These are phyloP conservation scores for Solanum pinnatisectum DNA, from an alignment of 257 asterid species.

Conservation along the genomic window DNA sequence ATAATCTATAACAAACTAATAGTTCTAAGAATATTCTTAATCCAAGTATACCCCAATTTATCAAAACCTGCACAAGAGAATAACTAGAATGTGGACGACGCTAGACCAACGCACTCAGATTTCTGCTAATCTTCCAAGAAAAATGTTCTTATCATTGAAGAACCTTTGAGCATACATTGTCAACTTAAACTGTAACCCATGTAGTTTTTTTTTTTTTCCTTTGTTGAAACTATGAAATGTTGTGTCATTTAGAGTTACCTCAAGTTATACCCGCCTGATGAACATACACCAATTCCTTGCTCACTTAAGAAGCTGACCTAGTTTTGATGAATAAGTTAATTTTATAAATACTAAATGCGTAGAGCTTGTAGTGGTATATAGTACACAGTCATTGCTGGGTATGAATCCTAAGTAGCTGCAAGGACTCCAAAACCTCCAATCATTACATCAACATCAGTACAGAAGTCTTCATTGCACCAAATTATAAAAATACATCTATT, in stretches of 20 bases:
- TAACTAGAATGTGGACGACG: background rate
- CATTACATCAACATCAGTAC: background rate
- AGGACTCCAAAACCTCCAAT: background rate
- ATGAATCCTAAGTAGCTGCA: background rate
- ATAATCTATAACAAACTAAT: background rate
- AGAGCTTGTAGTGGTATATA: background rate
- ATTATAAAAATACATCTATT: background rate
- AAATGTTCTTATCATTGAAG: background rate
- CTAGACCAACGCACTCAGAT: background rate
- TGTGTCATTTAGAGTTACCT: background rate
- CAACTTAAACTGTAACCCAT: background rate
- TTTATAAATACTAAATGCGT: background rate
- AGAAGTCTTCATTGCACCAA: background rate
- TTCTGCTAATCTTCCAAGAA: background rate
- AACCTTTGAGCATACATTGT: background rate
- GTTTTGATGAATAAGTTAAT: background rate
- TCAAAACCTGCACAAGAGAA: background rate
- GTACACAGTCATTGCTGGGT: background rate
- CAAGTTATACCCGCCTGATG: background rate
- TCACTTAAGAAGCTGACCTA: background rate
- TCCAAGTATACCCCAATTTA: background rate
- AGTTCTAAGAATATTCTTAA: background rate
- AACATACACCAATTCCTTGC: background rate
- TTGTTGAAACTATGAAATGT: background rate
- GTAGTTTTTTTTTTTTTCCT: background rate